Base-by-base conservation (phyloP, 805 yeast genomes). In the Lachancea cidri region DNA sequence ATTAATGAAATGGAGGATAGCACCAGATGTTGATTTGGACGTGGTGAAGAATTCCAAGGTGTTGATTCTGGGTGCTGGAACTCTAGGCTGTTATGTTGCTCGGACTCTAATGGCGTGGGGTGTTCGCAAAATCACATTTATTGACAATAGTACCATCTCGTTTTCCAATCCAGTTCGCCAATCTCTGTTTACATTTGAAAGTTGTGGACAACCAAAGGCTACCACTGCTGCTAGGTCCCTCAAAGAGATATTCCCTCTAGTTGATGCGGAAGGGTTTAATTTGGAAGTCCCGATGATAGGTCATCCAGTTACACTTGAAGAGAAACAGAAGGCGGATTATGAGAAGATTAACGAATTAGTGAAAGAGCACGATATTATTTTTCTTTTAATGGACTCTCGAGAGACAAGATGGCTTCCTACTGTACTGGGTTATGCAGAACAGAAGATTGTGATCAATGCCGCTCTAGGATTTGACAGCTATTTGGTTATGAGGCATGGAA, bases 401-500 rank as follows among this genome's bases (percentile, higher is more conserved):
- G 99, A 93, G 58, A 78, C 96, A 1, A 72, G 99, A 48, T 93
- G 99, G 99, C 69, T 93, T n/a, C 99, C 99, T 1, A 83, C 98
- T 0, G 78, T 91, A 1, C 62, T 93, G 30, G 86, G 87, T 0
- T 71, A 77, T 40, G 80, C 81, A 1, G 65, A 74, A 54, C 58
- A 72, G 35, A 93, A 93, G 58, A 68, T 77, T 7, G 95, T 89
- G 1, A 76, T 93, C 30, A 93, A 89, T 63, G 93, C 95, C 0
- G 98, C 98, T 0, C 67, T 93, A 27, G 99, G 99, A 0, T 93
- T 89, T 67, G 98, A 91, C 54, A 81, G 94, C 44, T 93, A 79
- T 58, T 66, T 93, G 36, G 98, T 91, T 1, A 86, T 94, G 93
- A 73, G 98, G 49, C 98, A 93, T 63, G 98, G 97, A 0, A 68